Evolutionary conservation across 2,329 filamentous ascomycete genomes (phyloP).

Genomic region (Apiospora aurea): DNA sequence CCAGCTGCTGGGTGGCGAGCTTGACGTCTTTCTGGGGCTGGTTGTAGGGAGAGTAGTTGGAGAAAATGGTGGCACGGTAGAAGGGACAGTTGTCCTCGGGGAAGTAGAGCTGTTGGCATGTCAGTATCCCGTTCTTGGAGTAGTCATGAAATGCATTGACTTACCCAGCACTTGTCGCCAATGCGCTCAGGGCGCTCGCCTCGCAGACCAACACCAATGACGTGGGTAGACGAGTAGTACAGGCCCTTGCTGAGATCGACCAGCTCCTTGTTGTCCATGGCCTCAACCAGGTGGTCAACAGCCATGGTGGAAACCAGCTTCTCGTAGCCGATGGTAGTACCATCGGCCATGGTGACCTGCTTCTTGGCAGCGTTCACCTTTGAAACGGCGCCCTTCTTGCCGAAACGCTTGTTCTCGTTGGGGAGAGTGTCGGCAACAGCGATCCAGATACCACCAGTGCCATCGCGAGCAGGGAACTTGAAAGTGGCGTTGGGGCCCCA

Average conservation of each 20-base stretch:
- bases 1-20: conserved; percentile 85
- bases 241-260: conserved; percentile 85
- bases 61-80: conserved; percentile 99
- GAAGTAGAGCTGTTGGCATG: conserved; percentile 75
- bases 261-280: conserved; percentile 88
- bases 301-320: conserved; percentile 97
- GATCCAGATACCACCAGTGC: conserved; percentile 99
- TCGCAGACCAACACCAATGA: conserved; percentile 94
- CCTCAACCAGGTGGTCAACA: conserved; percentile 85
- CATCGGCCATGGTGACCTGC: conserved; percentile 81
- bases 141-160: conserved; percentile 49
- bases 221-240: conserved; percentile 96
- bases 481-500: conserved; percentile 99
- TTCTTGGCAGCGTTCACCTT: conserved; percentile 89
- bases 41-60: conserved; percentile 99
- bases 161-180: conserved; percentile 94
- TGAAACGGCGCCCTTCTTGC: conserved; percentile 81
- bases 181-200: conserved; percentile 92
- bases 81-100: conserved; percentile 98
- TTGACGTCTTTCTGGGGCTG: conserved; percentile 84
- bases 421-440: conserved; percentile 93
- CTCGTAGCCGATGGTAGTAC: conserved; percentile 87
- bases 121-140: conserved; percentile 45
- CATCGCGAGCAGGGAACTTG: conserved; percentile 94
- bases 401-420: conserved; percentile 89